These are phyloP conservation scores for Tothia fuscella DNA, from an alignment of 2,329 filamentous ascomycete genomes.

Conservation along the genomic window DNA sequence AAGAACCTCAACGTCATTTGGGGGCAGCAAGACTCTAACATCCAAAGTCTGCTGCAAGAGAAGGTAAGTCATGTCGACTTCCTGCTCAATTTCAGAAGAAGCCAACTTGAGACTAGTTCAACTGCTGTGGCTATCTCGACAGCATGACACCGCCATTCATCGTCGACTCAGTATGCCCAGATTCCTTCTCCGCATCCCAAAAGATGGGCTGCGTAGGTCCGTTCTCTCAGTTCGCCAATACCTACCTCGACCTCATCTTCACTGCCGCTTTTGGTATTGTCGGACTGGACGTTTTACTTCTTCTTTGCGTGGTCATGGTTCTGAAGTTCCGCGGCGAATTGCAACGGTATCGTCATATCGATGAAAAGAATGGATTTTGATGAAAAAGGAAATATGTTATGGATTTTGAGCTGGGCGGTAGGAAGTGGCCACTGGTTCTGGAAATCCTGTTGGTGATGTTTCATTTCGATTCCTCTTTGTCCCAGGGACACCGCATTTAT, in stretches of 20 bases:
- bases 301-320: slow-evolving; percentile 62
- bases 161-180: slow-evolving; percentile 54
- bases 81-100: background rate
- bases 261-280: slow-evolving; percentile 72
- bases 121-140: slow-evolving; percentile 72
- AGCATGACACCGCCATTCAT: slow-evolving; percentile 60
- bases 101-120: slow-evolving; percentile 43
- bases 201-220: slow-evolving; percentile 57
- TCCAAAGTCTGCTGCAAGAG: slow-evolving; percentile 60
- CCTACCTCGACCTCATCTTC: slow-evolving; percentile 63
- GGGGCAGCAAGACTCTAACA: slow-evolving; percentile 40
- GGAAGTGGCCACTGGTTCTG: too few relatives aligned
- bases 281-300: slow-evolving; percentile 55
- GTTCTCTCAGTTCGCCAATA: slow-evolving; percentile 57
- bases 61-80: slow-evolving; percentile 41
- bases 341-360: slow-evolving; percentile 66
- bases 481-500: too few relatives aligned
- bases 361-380: slow-evolving; percentile 51
- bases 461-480: too few relatives aligned
- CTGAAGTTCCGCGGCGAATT: slow-evolving; percentile 72
- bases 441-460: too few relatives aligned
- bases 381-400: too few relatives aligned
- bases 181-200: slow-evolving; percentile 56
- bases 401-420: too few relatives aligned
- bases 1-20: slow-evolving; percentile 51